phyloP scores from a whole-genome alignment of 1,284 basidiomycete genomes.

The Microbotryomycetes sp. region DNA sequence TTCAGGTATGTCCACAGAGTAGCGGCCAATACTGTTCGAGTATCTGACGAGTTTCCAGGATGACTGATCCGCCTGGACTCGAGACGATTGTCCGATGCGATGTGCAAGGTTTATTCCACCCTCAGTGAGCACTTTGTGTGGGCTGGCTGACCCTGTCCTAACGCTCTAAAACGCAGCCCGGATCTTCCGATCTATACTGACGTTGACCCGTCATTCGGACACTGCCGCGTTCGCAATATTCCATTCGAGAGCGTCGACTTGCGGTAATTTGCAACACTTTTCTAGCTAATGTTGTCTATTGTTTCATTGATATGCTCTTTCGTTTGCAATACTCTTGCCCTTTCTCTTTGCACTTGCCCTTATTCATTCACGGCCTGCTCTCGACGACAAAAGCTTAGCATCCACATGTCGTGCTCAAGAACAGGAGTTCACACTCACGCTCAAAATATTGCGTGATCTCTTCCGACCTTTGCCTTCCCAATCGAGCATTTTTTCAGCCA shows the following conservation, averaged over 20 bases:
- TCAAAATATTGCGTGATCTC: not conserved
- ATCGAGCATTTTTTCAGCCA: constrained; percentile 10
- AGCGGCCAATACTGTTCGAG: constrained; percentile 2
- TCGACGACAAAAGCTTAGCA: too few species aligned
- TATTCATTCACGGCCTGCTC: too few species aligned
- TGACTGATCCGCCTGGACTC: constrained; percentile 76
- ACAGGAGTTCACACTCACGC: not conserved
- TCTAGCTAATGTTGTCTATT: not conserved
- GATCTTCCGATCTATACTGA: constrained; percentile 27
- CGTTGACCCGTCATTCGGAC: constrained; percentile 11
- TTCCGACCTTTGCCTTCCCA: not conserved
- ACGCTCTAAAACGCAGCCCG: constrained; percentile 14
- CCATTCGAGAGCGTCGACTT: constrained; percentile 72
- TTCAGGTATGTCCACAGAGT: constrained; percentile 6
- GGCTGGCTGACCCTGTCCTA: not conserved
- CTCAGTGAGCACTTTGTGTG: constrained; percentile 50
- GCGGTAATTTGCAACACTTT: constrained; percentile 39
- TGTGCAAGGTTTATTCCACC: constrained; percentile 69
- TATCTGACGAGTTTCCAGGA: constrained; percentile 23
- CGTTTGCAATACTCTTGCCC: too few species aligned
- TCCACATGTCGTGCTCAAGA: not conserved
- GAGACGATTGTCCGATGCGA: constrained; percentile 59
- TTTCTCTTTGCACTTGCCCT: too few species aligned
- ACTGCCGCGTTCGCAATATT: constrained; percentile 48
- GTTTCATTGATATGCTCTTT: too few species aligned